A percentile compares a stretch with the other conserved stretches of the same genome.
Evolutionary conservation across 1,284 basidiomycete species (phyloP).

Genomic region (Sporisorium sorghi): DNA sequence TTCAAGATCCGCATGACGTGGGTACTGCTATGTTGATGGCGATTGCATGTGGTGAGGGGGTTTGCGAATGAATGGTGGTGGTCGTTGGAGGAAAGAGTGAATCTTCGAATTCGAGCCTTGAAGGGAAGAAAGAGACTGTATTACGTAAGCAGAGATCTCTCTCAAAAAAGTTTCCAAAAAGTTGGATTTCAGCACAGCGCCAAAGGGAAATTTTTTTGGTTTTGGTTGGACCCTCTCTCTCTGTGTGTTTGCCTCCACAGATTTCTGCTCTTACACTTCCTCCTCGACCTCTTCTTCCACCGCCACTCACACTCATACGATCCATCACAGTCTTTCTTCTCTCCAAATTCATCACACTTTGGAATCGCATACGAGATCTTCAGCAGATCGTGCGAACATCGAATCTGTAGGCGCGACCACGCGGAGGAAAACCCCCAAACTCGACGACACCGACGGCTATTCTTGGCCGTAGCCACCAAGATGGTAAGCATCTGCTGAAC

Average conservation of each 20-base stretch:
- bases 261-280: not conserved
- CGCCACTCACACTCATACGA: not conserved
- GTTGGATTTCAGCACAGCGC: not conserved
- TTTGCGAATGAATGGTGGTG: not conserved
- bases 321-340: not conserved
- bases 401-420: not conserved
- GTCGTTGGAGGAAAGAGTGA: not conserved
- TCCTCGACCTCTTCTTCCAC: conserved; percentile 2
- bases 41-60: conserved; percentile 8
- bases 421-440: not conserved
- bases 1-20: conserved; percentile 79
- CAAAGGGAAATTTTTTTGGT: conserved; percentile 10
- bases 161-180: conserved; percentile 4
- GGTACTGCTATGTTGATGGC: conserved; percentile 7
- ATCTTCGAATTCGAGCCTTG: not conserved
- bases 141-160: conserved; percentile 26
- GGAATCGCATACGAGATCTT: not conserved
- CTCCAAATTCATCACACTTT: not conserved
- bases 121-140: conserved; percentile 10
- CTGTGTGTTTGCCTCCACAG: conserved; percentile 1
- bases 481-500: conserved; percentile 9
- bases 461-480: not conserved
- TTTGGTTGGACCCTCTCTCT: conserved; percentile 15
- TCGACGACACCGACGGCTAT: not conserved
- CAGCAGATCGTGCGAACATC: not conserved